Conservation (phyloP, 306 rosid genomes). For the Abrus precatorius region DNA sequence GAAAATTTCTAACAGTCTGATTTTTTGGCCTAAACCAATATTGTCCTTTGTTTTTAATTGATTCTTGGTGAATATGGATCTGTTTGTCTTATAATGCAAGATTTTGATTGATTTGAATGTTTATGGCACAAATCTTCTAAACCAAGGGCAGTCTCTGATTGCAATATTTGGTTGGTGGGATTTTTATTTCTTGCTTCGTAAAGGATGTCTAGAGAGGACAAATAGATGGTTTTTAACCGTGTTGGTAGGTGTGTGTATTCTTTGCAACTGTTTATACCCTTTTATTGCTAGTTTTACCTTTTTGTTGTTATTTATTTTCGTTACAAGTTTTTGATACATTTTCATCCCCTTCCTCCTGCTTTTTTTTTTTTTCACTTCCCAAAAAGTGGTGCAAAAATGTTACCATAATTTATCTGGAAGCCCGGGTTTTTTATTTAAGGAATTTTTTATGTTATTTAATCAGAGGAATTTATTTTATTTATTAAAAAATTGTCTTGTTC, state of each 20-base stretch:
- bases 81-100: not conserved
- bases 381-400: too few species aligned
- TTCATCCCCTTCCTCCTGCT: too few species aligned
- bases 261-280: not conserved
- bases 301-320: too few species aligned
- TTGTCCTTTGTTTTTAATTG: not conserved
- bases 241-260: not conserved
- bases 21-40: not conserved
- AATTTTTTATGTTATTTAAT: too few species aligned
- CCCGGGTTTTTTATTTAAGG: too few species aligned
- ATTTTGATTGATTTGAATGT: conserved; percentile 8
- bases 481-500: too few species aligned
- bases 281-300: too few species aligned
- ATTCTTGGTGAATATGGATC: not conserved
- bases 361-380: too few species aligned
- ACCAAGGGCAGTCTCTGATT: not conserved
- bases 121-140: not conserved
- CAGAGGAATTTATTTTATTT: too few species aligned
- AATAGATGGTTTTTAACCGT: not conserved
- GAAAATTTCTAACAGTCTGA: not conserved
- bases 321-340: too few species aligned
- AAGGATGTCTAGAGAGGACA: not conserved
- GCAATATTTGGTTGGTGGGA: not conserved
- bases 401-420: too few species aligned
- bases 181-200: not conserved